These are phyloP conservation scores for Pseudonitzschia multistriata DNA, from an alignment of 108 stramenopile genomes.

Conservation along the genomic window DNA sequence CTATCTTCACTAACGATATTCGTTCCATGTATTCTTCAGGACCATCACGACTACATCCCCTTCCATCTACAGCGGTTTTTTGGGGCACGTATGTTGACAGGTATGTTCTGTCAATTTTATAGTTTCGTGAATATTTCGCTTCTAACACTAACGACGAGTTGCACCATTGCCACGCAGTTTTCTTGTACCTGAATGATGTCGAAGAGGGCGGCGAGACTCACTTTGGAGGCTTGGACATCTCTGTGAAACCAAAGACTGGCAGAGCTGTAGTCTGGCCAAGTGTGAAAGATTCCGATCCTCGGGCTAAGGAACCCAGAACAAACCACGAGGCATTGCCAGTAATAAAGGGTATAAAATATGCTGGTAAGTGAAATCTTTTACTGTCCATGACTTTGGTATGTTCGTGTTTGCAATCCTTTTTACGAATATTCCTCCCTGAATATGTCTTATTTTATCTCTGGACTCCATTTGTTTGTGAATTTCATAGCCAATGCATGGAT, in stretches of 20 bases:
- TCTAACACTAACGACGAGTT: neutral
- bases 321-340: conserved; percentile 83
- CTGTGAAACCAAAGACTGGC: conserved; percentile 71
- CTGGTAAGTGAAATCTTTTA: conserved; percentile 44
- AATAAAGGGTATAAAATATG: conserved; percentile 75
- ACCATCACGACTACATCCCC: conserved; percentile 43
- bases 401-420: neutral
- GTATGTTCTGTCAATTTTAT: conserved; percentile 69
- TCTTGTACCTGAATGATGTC: conserved; percentile 86
- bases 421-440: neutral
- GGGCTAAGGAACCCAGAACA: conserved; percentile 64
- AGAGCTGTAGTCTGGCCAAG: conserved; percentile 82
- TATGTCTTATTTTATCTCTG: neutral
- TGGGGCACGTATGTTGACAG: conserved; percentile 72
- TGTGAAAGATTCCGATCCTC: conserved; percentile 53
- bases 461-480: conserved; percentile 17
- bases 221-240: conserved; percentile 55
- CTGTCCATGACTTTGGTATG: neutral
- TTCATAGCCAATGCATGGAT: conserved; percentile 83
- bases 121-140: neutral
- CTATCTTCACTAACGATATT: neutral
- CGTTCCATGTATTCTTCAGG: neutral
- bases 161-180: conserved; percentile 23
- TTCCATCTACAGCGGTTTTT: conserved; percentile 26
- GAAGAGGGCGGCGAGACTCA: conserved; percentile 85